Base-by-base conservation (phyloP, 768 basidiomycete species). In the Mrakia gelida region DNA sequence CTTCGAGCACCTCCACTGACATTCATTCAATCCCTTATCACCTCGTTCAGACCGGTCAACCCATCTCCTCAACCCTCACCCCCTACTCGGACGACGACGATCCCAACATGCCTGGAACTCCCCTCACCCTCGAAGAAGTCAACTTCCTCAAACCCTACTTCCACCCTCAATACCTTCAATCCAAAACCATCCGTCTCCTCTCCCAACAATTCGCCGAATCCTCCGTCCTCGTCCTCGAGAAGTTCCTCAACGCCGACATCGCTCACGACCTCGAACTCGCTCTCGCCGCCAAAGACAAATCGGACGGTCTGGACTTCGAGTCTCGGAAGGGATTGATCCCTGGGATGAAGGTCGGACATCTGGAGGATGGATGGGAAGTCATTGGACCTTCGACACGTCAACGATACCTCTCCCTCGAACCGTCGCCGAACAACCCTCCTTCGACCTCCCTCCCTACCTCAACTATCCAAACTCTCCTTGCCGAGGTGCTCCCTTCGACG, bases 351-450 rank as follows among this genome's bases (percentile, higher is more conserved):
- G 67, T 88, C 13, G 95, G 94, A 21, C 85, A 85, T 45, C 87
- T 85, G 10, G 41, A 67, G 7, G 83, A 84, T 4, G 85, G 86
- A 6, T 98, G 95, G 94, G 81, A 83, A 21, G 81, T 92, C 82
- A 89, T 89, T 81, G 94, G 95, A 2, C 96, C 96, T 0, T 94
- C 96, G 41, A 94, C 95, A 84, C 94, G 95, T 84, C 93, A 93
- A 88, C 92, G 96, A 49, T 98, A 95, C 86, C 91, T 92, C 84
- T 87, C 88, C 95, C 38, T 75, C 70, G 18, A 67, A 49, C 49
- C 41, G 0, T 13, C 43, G 28, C 28, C 41, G 6, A 18, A 28
- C 18, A 28, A 23, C 41, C 23, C 75, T 4, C 30, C 52, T 16
- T 18, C 34, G 15, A 30, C 63, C 18, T 52, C 49, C 49, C 49